phyloP scores from a whole-genome alignment of 768 basidiomycete genomes.

The Plicaturopsis crispa region DNA sequence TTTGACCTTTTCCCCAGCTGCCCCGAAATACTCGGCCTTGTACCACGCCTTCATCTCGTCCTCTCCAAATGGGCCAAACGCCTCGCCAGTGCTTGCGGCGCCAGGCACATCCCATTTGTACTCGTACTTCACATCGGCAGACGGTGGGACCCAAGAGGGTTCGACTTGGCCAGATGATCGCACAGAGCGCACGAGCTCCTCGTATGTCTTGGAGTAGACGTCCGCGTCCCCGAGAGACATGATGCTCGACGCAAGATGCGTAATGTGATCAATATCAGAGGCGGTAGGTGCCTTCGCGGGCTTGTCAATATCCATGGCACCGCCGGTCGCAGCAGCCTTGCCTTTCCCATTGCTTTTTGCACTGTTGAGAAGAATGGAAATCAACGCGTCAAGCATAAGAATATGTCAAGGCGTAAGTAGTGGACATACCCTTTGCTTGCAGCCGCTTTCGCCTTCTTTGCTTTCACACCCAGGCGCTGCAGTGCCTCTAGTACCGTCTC shows the following conservation, averaged over 20 bases:
- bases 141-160: slow-evolving; percentile 65
- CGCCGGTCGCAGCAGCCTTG: slow-evolving; percentile 17
- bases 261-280: slow-evolving; percentile 69
- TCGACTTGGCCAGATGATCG: slow-evolving; percentile 66
- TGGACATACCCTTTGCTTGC: too few species aligned
- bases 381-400: neutral
- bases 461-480: slow-evolving; percentile 69
- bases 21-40: slow-evolving; percentile 76
- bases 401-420: slow-evolving; percentile 10
- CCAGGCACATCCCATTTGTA: slow-evolving; percentile 70
- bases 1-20: slow-evolving; percentile 68
- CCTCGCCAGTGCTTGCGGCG: slow-evolving; percentile 34
- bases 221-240: slow-evolving; percentile 84
- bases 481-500: slow-evolving; percentile 89
- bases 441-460: slow-evolving; percentile 40
- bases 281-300: slow-evolving; percentile 23
- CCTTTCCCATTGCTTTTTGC: slow-evolving; percentile 24
- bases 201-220: slow-evolving; percentile 81
- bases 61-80: slow-evolving; percentile 77
- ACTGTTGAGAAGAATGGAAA: slow-evolving; percentile 8
- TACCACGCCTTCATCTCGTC: slow-evolving; percentile 79
- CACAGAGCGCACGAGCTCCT: slow-evolving; percentile 73
- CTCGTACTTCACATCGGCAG: slow-evolving; percentile 70
- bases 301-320: slow-evolving; percentile 47
- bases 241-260: slow-evolving; percentile 80